A percentile compares a stretch with the other conserved stretches of the same genome.
Evolutionary conservation across 768 basidiomycete species (phyloP).

Genomic region (Pleurotus djamor): DNA sequence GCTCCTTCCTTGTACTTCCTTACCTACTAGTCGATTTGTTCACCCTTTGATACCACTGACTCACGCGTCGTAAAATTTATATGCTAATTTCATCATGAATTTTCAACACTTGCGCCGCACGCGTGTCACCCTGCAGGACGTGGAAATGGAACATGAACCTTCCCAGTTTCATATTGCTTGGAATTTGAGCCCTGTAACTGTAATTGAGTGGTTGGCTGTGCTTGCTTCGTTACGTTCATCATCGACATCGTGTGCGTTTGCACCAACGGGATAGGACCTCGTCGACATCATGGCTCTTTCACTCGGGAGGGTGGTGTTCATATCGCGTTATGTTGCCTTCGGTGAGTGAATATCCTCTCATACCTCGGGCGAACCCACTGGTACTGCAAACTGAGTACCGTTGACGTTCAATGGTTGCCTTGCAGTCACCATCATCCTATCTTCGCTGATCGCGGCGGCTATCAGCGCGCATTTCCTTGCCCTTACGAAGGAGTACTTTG

Average conservation of each 20-base stretch:
- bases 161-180: too few relatives aligned
- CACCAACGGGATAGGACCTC: neutral
- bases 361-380: too few relatives aligned
- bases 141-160: too few relatives aligned
- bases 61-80: neutral
- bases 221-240: neutral
- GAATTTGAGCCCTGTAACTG: too few relatives aligned
- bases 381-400: too few relatives aligned
- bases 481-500: constrained; percentile 15
- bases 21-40: neutral
- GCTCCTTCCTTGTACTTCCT: too few relatives aligned
- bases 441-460: constrained; percentile 23
- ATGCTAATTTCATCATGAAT: too few relatives aligned
- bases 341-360: neutral
- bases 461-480: constrained; percentile 20
- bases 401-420: neutral
- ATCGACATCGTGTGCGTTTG: neutral
- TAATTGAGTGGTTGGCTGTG: too few relatives aligned
- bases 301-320: neutral
- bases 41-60: neutral
- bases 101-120: neutral
- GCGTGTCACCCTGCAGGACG: neutral
- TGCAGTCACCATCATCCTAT: constrained; percentile 15
- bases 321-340: neutral
- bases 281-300: neutral